phyloP scores from a whole-genome alignment of 1,284 basidiomycete species.

The Puccinia hordei region DNA sequence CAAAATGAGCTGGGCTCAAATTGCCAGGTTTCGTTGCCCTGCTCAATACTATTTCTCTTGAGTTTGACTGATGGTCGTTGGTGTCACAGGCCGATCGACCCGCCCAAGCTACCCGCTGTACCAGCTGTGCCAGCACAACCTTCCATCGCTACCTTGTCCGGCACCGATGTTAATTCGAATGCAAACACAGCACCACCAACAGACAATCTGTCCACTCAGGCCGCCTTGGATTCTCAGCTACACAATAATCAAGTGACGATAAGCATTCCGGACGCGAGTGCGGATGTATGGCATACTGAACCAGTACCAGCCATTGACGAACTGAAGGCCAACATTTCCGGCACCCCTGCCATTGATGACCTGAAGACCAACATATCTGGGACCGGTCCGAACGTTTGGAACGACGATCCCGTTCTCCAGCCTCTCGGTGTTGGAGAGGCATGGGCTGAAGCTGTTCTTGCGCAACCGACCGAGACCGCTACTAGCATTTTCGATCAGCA shows the following conservation, averaged over 20 bases:
- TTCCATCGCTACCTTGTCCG: background rate
- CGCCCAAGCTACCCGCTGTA: slow-evolving; percentile 26
- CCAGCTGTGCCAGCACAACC: slow-evolving; percentile 17
- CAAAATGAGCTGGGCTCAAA: slow-evolving; percentile 51
- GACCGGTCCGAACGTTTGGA: slow-evolving; percentile 50
- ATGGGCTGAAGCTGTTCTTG: slow-evolving; percentile 47
- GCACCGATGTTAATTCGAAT: slow-evolving; percentile 4
- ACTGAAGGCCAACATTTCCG: slow-evolving; percentile 26
- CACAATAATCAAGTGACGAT: slow-evolving; percentile 28
- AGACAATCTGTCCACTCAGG: background rate
- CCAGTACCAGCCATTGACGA: slow-evolving; percentile 44
- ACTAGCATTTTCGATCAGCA: slow-evolving; percentile 50
- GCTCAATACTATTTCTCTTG: background rate
- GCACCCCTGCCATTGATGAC: slow-evolving; percentile 34
- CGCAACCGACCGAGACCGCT: slow-evolving; percentile 26
- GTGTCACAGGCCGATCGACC: slow-evolving; percentile 33
- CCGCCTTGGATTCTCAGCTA: slow-evolving; percentile 6
- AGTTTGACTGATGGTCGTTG: background rate
- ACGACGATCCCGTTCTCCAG: slow-evolving; percentile 46
- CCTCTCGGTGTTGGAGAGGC: slow-evolving; percentile 47
- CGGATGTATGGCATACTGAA: slow-evolving; percentile 48
- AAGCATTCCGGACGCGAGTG: slow-evolving; percentile 36
- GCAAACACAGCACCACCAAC: background rate
- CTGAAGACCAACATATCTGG: slow-evolving; percentile 27
- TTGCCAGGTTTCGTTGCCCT: slow-evolving; percentile 43